phyloP scores from a whole-genome alignment of 2,329 filamentous ascomycete genomes.

The Tolypocladium tropicale region DNA sequence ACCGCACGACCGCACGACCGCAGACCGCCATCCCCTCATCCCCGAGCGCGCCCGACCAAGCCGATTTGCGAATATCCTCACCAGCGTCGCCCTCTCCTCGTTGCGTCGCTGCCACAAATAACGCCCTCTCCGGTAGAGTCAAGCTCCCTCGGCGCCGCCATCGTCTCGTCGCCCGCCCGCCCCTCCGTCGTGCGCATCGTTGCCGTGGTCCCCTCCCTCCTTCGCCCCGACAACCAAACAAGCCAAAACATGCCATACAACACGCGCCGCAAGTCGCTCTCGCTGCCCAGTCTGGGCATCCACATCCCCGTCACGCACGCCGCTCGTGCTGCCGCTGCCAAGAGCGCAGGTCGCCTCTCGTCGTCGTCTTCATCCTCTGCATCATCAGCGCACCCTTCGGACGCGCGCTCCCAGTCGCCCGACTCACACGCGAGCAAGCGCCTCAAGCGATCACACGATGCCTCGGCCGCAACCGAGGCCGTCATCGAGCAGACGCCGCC shows the following conservation, averaged over 20 bases:
- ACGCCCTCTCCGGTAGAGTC: not conserved
- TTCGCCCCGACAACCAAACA: conserved; percentile 1
- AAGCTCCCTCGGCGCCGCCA: not conserved
- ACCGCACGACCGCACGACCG: not conserved
- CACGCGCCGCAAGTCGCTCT: conserved; percentile 91
- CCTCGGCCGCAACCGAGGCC: conserved; percentile 49
- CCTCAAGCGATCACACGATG: conserved; percentile 67
- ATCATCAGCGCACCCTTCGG: conserved; percentile 13
- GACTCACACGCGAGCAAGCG: conserved; percentile 47
- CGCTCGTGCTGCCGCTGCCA: conserved; percentile 43
- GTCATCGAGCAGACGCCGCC: conserved; percentile 67
- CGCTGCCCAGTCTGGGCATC: conserved; percentile 85
- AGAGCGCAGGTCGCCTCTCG: conserved; percentile 18
- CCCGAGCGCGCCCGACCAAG: not conserved
- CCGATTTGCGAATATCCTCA: not conserved
- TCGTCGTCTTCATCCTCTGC: conserved; percentile 13
- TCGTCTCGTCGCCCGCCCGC: not conserved
- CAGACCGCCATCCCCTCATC: conserved; percentile 4
- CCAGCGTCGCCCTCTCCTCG: not conserved
- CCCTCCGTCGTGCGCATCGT: not conserved
- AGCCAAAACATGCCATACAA: conserved; percentile 73
- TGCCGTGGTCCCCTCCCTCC: conserved; percentile 6
- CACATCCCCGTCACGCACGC: conserved; percentile 64
- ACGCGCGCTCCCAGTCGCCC: conserved; percentile 16
- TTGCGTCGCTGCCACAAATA: not conserved